A percentile compares a stretch with the other conserved stretches of the same genome.
These are phyloP conservation scores for Wickerhamomyces silvicola DNA, from an alignment of 805 yeast species.

Conservation along the genomic window DNA sequence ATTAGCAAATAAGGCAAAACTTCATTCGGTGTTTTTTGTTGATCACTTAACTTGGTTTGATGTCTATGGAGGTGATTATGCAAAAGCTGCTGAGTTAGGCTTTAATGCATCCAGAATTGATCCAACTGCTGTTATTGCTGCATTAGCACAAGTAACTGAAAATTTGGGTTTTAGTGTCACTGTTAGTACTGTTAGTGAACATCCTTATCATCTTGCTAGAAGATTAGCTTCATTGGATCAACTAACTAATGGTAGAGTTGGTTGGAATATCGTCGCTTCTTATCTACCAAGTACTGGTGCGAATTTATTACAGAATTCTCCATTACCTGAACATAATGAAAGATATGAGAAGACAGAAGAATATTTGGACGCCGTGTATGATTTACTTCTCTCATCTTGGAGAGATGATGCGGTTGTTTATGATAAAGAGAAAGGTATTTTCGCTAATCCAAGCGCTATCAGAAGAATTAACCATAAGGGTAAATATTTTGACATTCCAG, in stretches of 20 bases:
- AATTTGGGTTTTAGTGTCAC: slow-evolving; percentile 31
- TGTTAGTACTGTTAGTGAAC: slow-evolving; percentile 32
- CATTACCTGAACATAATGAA: slow-evolving; percentile 30
- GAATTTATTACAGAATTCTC: slow-evolving; percentile 26
- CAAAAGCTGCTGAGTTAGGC: slow-evolving; percentile 13
- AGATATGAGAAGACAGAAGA: slow-evolving; percentile 33
- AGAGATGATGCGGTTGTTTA: slow-evolving; percentile 25
- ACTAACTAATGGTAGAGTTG: slow-evolving; percentile 32
- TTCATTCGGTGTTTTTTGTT: slow-evolving; percentile 30
- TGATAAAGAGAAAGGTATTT: slow-evolving; percentile 19
- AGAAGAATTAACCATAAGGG: slow-evolving; percentile 31
- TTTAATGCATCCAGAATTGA: slow-evolving; percentile 30
- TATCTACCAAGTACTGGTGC: slow-evolving; percentile 32
- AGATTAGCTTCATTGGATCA: slow-evolving; percentile 35
- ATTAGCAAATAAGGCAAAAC: slow-evolving; percentile 28
- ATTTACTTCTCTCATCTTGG: slow-evolving; percentile 31
- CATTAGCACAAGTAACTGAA: slow-evolving; percentile 33
- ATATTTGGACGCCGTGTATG: slow-evolving; percentile 29
- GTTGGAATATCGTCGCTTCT: slow-evolving; percentile 36
- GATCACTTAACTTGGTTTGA: slow-evolving; percentile 32
- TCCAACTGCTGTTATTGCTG: slow-evolving; percentile 31
- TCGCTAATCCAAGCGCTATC: slow-evolving; percentile 27
- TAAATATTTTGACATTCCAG: slow-evolving; percentile 30
- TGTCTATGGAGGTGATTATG: slow-evolving; percentile 28
- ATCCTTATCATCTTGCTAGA: slow-evolving; percentile 32